A percentile compares a stretch with the other conserved stretches of the same genome.
Conservation (phyloP, 2,329 filamentous ascomycete species). For the Hyphodiscus sp. region DNA sequence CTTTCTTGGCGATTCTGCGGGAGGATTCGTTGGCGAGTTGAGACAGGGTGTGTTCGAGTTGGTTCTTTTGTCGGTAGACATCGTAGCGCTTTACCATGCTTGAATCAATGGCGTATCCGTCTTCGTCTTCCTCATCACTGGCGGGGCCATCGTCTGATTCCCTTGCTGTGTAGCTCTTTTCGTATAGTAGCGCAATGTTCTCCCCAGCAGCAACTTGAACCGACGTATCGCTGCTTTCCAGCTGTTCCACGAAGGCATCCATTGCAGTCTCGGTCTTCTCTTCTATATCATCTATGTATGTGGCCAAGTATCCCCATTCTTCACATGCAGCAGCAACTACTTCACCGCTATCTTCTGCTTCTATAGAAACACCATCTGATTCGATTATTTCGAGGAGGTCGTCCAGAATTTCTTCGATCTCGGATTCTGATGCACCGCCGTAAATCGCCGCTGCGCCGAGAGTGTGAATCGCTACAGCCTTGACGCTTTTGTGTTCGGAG, state of each 20-base stretch:
- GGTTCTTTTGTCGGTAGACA: conserved; percentile 57
- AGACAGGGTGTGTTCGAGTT: conserved; percentile 52
- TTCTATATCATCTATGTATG: conserved; percentile 59
- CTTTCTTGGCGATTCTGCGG: conserved; percentile 58
- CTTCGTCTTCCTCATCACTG: conserved; percentile 37
- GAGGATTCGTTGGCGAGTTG: conserved; percentile 53
- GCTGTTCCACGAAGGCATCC: conserved; percentile 63
- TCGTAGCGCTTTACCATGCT: conserved; percentile 57
- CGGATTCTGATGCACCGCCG: conserved; percentile 57
- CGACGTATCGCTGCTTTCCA: conserved; percentile 52
- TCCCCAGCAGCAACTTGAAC: conserved; percentile 67
- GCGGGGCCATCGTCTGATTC: conserved; percentile 40
- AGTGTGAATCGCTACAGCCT: conserved; percentile 60
- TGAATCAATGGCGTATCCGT: conserved; percentile 30
- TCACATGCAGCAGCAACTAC: conserved; percentile 60
- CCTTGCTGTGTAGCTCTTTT: conserved; percentile 47
- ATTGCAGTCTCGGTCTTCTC: conserved; percentile 56
- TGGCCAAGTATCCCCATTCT: conserved; percentile 63
- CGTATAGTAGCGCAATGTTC: conserved; percentile 65
- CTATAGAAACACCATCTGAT: conserved; percentile 58
- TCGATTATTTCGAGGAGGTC: conserved; percentile 61
- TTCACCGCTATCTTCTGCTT: conserved; percentile 52
- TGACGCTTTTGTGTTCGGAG: conserved; percentile 48
- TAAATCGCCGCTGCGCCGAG: conserved; percentile 57
- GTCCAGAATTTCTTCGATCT: conserved; percentile 57